Evolutionary conservation across 164 flowering plant genomes (phyloP).

Genomic region (Cinnamomum micranthum): DNA sequence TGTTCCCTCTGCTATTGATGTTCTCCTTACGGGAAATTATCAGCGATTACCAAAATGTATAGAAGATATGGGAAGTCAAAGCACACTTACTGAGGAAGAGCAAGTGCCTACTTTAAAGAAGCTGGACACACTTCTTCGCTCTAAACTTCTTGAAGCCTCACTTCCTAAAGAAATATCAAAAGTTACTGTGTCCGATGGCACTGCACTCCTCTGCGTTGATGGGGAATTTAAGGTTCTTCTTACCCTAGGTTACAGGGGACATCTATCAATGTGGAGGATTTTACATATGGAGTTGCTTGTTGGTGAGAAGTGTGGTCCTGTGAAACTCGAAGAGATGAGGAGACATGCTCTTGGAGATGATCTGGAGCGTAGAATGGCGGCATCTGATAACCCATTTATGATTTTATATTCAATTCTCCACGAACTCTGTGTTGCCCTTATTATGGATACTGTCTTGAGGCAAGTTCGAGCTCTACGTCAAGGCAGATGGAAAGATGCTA

Average conservation of each 20-base stretch:
- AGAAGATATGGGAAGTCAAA: constrained; percentile 72
- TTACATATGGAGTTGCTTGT: constrained; percentile 91
- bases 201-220: constrained; percentile 67
- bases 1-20: constrained; percentile 92
- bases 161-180: constrained; percentile 77
- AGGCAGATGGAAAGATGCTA: constrained; percentile 97
- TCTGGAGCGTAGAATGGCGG: constrained; percentile 95
- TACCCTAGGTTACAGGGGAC: constrained; percentile 97
- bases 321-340: constrained; percentile 72
- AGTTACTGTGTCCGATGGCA: constrained; percentile 81
- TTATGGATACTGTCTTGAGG: constrained; percentile 93
- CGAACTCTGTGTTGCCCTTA: constrained; percentile 84
- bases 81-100: constrained; percentile 55
- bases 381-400: constrained; percentile 73
- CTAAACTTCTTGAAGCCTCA: constrained; percentile 76
- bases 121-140: constrained; percentile 73
- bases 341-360: constrained; percentile 90
- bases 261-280: constrained; percentile 90
- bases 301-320: constrained; percentile 80
- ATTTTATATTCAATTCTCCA: constrained; percentile 83
- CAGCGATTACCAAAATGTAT: constrained; percentile 87
- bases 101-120: constrained; percentile 74
- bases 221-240: constrained; percentile 91
- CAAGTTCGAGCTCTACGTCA: constrained; percentile 81
- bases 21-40: constrained; percentile 79